These are phyloP conservation scores for Parastagonospora avenae DNA, from an alignment of 2,329 filamentous ascomycete genomes.

Conservation along the genomic window DNA sequence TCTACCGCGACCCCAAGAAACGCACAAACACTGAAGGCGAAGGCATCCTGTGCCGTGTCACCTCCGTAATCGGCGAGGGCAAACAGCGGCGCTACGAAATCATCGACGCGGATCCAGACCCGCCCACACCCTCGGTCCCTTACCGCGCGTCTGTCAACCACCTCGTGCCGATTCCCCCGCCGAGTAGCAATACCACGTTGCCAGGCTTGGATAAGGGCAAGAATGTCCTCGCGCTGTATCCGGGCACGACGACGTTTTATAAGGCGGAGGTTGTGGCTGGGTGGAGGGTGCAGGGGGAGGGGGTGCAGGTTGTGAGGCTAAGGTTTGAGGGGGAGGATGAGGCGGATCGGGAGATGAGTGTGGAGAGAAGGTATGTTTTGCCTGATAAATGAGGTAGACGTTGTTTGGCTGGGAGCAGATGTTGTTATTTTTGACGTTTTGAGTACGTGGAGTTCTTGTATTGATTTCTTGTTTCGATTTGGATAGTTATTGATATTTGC, in stretches of 20 bases:
- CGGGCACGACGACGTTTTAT: conserved; percentile 60
- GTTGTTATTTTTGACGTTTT: not conserved
- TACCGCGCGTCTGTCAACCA: conserved; percentile 55
- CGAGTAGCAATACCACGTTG: conserved; percentile 47
- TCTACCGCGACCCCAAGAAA: conserved; percentile 55
- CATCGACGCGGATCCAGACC: conserved; percentile 55
- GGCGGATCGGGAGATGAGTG: conserved; percentile 51
- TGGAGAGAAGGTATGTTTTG: conserved; percentile 58
- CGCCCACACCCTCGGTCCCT: conserved; percentile 44
- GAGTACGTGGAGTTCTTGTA: not conserved
- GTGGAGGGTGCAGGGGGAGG: conserved; percentile 51
- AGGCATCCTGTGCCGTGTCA: conserved; percentile 58
- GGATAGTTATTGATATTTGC: not conserved
- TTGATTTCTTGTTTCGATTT: not conserved
- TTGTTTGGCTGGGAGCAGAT: not conserved
- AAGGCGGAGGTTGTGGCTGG: conserved; percentile 55
- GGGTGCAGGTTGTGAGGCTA: conserved; percentile 48
- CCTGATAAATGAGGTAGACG: conserved; percentile 36
- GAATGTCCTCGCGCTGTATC: conserved; percentile 57
- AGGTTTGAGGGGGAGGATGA: conserved; percentile 57
- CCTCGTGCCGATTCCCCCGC: conserved; percentile 52
- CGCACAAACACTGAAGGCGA: conserved; percentile 51
- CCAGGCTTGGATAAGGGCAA: conserved; percentile 49
- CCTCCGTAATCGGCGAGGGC: conserved; percentile 58
- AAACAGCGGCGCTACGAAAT: conserved; percentile 61